Base-by-base conservation (phyloP, 257 asterid species). In the Schizonepeta tenuifolia region DNA sequence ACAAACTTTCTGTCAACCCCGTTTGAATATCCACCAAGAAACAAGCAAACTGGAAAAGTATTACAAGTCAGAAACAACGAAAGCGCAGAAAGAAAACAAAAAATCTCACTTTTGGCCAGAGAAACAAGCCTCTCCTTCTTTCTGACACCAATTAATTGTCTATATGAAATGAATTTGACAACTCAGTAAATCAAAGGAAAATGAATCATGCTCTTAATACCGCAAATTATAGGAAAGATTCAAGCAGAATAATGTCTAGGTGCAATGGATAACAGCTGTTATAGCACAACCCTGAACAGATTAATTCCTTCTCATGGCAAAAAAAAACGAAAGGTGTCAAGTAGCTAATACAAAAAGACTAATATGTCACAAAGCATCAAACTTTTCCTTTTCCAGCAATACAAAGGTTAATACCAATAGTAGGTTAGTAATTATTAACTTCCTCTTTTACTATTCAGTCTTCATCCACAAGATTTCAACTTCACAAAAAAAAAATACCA, bases 1-100 rank as follows among this genome's bases (percentile, higher is more conserved):
- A 70, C 73, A 72, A 70, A 31, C 68, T 74, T 82, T 77, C 78
- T 72, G 77, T 77, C 59, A 76, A 84, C 81, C 81, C 83, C 76
- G 55, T 73, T 69, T 64, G 17, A 74, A 82, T 82, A 75, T 14
- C 73, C 73, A 74, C 67, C 59, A 65, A 38, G 21, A 59, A 55
- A 54, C 61, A 77, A 71, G 44, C 50, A 71, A 77, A 36, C 61
- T 21, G 67, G 59, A 80, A 11, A 22, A 69, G 26, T 17, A 73
- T 77, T 69, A 83, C 77, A 67, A 47, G 44, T 60, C 65, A 65
- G 28, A 22, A 44, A 41, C 43, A 57, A 54, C 7, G 28, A 69
- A 43, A 20, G 15, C 35, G 43, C 31, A 9, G 20, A 11, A 8
- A 17, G 43, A 38, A 8, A n/a, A n/a, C 22, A 49, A 14, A 21